A percentile compares a stretch with the other conserved stretches of the same genome.
Evolutionary conservation across 1,284 basidiomycete species (phyloP).

Genomic region (Sanghuangporus weigelae): DNA sequence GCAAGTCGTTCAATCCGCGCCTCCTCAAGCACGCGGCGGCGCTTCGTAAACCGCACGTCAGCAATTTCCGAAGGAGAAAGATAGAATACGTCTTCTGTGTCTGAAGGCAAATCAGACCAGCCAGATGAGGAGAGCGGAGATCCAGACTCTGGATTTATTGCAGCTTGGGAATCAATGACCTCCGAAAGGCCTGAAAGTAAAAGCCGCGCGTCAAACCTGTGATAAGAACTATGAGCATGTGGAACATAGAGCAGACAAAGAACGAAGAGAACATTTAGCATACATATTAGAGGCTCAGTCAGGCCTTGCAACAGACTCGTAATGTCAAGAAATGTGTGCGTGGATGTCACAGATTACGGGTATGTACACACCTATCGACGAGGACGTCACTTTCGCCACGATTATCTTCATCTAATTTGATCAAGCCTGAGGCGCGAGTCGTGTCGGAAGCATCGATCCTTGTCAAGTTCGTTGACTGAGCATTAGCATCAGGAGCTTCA

Average conservation of each 20-base stretch:
- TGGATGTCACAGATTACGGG: background rate
- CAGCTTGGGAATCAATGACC: slow-evolving; percentile 15
- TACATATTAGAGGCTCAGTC: background rate
- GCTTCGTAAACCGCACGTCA: slow-evolving; percentile 62
- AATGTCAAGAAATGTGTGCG: background rate
- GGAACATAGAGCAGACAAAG: slow-evolving; percentile 12
- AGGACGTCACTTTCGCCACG: slow-evolving; percentile 28
- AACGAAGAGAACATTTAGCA: slow-evolving; percentile 16
- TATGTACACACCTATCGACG: slow-evolving; percentile 59
- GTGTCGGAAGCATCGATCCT: slow-evolving; percentile 15
- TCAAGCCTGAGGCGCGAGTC: slow-evolving; percentile 16
- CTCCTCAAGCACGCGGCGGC: slow-evolving; percentile 54
- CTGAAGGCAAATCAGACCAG: slow-evolving; percentile 80
- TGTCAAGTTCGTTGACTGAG: slow-evolving; percentile 2
- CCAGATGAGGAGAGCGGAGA: slow-evolving; percentile 47
- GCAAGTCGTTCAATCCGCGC: slow-evolving; percentile 58
- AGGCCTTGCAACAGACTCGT: background rate
- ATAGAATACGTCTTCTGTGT: slow-evolving; percentile 78
- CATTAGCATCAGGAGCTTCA: slow-evolving; percentile 37
- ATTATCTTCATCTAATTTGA: background rate
- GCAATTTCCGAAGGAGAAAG: slow-evolving; percentile 61
- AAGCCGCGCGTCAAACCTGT: slow-evolving; percentile 76
- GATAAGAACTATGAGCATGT: slow-evolving; percentile 14
- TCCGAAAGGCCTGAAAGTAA: slow-evolving; percentile 49
- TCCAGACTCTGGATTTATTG: slow-evolving; percentile 14